Evolutionary conservation across 2,329 filamentous ascomycete genomes (phyloP).

Genomic region (Diplodia mutila): DNA sequence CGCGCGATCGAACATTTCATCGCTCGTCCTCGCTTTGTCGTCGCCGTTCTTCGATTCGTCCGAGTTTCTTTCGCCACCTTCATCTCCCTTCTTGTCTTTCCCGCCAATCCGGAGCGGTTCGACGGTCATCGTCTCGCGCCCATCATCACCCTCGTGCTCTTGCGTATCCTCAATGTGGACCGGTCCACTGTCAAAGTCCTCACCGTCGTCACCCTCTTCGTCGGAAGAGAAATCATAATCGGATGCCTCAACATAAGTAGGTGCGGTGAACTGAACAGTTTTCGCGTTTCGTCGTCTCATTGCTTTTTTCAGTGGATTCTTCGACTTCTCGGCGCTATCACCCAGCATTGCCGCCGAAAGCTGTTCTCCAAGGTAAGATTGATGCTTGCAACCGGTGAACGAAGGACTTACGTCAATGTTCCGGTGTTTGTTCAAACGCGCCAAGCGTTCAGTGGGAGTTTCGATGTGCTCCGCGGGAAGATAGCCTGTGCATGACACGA

Average conservation of each 20-base stretch:
- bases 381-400: neutral
- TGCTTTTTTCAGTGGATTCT: constrained; percentile 80
- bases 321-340: constrained; percentile 76
- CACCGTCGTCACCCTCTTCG: constrained; percentile 56
- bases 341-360: constrained; percentile 72
- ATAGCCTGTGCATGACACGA: constrained; percentile 67
- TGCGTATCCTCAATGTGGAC: constrained; percentile 37
- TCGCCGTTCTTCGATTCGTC: constrained; percentile 44
- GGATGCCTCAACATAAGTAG: constrained; percentile 86
- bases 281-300: constrained; percentile 83
- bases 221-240: constrained; percentile 84
- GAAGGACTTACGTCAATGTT: constrained; percentile 82
- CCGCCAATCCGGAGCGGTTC: constrained; percentile 44
- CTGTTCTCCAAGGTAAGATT: constrained; percentile 43
- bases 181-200: constrained; percentile 42
- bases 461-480: constrained; percentile 97
- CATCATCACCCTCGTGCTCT: constrained; percentile 42
- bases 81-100: constrained; percentile 33
- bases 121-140: constrained; percentile 34
- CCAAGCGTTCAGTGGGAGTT: constrained; percentile 91
- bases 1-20: constrained; percentile 6
- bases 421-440: constrained; percentile 93
- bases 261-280: constrained; percentile 81
- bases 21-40: constrained; percentile 63
- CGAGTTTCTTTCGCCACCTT: constrained; percentile 37